Percentiles rank a stretch among this genome's conserved stretches.
phyloP scores from a whole-genome alignment of 31 red algal genomes.

The Pterothamnion heteromorphum region DNA sequence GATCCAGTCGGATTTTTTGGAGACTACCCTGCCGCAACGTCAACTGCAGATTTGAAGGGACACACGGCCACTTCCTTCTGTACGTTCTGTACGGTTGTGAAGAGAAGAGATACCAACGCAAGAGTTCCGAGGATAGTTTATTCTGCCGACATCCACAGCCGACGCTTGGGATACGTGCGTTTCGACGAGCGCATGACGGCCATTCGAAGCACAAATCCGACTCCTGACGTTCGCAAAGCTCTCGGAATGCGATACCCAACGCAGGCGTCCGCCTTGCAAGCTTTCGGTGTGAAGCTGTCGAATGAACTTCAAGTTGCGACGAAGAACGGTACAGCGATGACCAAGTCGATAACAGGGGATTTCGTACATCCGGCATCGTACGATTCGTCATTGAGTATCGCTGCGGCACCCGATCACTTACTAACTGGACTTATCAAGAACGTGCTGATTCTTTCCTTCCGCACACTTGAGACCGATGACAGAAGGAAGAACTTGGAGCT shows the following conservation, averaged over 20 bases:
- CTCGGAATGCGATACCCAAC: neutral
- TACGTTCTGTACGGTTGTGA: neutral
- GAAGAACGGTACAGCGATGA: neutral
- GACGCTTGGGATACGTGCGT: neutral
- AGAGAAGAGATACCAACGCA: neutral
- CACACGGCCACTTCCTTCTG: too few relatives aligned
- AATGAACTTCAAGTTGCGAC: neutral
- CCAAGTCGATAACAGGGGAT: neutral
- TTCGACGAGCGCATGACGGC: neutral
- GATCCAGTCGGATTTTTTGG: neutral
- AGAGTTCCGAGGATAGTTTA: neutral
- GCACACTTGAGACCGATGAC: neutral
- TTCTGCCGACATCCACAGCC: neutral
- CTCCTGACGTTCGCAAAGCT: neutral
- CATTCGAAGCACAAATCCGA: neutral
- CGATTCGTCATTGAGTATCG: neutral
- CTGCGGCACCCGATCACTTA: conserved; percentile 15
- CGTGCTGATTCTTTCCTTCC: too few relatives aligned
- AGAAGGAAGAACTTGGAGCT: neutral
- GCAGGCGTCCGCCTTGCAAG: neutral
- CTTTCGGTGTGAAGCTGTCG: neutral
- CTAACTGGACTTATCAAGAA: neutral
- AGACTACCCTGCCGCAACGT: conserved; percentile 11
- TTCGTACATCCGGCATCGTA: neutral
- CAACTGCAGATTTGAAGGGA: neutral